phyloP scores from a whole-genome alignment of 2,329 filamentous ascomycete genomes.

The Monilinia fructigena region DNA sequence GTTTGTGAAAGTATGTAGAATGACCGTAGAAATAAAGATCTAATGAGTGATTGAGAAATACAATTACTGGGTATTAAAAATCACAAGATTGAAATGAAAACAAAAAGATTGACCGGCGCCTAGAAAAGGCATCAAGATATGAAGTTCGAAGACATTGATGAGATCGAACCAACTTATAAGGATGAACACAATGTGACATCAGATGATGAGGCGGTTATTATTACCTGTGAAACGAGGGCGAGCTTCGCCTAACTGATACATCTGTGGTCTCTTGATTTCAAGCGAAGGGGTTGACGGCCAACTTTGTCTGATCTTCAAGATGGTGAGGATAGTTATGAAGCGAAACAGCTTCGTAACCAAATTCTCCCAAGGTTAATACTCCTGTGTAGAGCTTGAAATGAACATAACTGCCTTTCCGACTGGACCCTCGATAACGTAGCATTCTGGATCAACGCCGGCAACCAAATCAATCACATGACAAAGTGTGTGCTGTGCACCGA shows the following conservation, averaged over 20 bases:
- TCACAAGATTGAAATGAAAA: constrained; percentile 11
- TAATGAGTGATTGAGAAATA: not conserved
- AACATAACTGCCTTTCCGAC: not conserved
- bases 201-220: not conserved
- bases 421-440: not conserved
- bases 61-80: not conserved
- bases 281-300: constrained; percentile 11
- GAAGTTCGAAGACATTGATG: not conserved
- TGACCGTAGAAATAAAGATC: not conserved
- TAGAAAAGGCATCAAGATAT: constrained; percentile 23
- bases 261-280: constrained; percentile 4
- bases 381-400: no score
- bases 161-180: constrained; percentile 26
- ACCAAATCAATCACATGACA: not conserved
- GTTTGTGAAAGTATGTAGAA: constrained; percentile 10
- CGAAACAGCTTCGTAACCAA: not conserved
- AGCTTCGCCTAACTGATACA: constrained; percentile 13
- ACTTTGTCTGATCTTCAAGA: constrained; percentile 30
- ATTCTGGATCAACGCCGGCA: not conserved
- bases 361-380: no score
- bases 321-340: constrained; percentile 10
- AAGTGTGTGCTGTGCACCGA: not conserved
- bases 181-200: constrained; percentile 6
- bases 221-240: constrained; percentile 6
- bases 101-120: constrained; percentile 27